Evolutionary conservation across 805 yeast species (phyloP).

Genomic region (Starmerella bombicola): DNA sequence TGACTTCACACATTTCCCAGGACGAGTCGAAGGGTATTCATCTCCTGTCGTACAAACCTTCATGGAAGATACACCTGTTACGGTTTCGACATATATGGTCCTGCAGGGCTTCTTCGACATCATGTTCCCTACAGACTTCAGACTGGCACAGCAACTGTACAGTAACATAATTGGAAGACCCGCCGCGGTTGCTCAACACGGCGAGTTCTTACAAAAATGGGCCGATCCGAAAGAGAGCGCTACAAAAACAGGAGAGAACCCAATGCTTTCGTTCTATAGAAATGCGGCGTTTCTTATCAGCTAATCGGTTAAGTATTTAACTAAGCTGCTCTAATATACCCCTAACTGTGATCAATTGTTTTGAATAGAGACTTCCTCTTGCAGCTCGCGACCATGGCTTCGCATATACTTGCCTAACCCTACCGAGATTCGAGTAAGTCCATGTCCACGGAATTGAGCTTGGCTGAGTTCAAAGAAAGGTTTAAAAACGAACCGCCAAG

Average conservation of each 20-base stretch:
- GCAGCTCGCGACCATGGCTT: too few relatives aligned
- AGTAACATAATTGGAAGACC: slow-evolving; percentile 43
- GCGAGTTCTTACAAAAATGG: slow-evolving; percentile 56
- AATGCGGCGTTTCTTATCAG: slow-evolving; percentile 48
- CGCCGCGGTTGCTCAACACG: slow-evolving; percentile 44
- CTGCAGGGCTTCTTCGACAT: slow-evolving; percentile 78
- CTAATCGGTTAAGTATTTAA: too few relatives aligned
- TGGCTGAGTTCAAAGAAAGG: slow-evolving; percentile 8
- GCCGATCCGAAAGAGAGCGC: slow-evolving; percentile 55
- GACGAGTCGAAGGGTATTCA: slow-evolving; percentile 41
- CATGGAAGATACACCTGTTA: slow-evolving; percentile 52
- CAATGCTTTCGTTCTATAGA: slow-evolving; percentile 63
- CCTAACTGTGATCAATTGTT: too few relatives aligned
- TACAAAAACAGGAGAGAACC: slow-evolving; percentile 69
- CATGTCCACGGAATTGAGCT: background rate
- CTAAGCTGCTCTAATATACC: too few relatives aligned
- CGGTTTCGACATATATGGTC: slow-evolving; percentile 64
- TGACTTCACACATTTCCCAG: slow-evolving; percentile 44
- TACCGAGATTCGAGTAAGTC: too few relatives aligned
- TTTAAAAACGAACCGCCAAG: slow-evolving; percentile 4
- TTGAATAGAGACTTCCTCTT: too few relatives aligned
- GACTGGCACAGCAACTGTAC: slow-evolving; percentile 48
- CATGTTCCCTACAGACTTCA: slow-evolving; percentile 74
- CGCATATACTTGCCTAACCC: too few relatives aligned
- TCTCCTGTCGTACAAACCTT: slow-evolving; percentile 76